Evolutionary conservation across 495 filamentous ascomycete species (phyloP).

Genomic region (Letharia lupina): DNA sequence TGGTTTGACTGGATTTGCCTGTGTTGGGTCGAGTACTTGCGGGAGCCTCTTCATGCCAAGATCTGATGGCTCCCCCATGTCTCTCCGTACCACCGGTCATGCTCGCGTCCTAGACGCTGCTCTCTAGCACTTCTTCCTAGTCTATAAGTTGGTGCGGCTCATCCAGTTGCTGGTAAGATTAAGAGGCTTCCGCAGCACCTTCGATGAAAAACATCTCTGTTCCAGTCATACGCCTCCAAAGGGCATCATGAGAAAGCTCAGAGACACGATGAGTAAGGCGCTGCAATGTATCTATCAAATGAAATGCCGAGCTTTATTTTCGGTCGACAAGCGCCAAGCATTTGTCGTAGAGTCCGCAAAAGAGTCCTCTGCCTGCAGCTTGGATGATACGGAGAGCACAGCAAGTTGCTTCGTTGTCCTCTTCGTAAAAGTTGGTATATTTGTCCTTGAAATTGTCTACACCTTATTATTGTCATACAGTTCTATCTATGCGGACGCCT

Average conservation of each 20-base stretch:
- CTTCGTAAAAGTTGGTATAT: neutral
- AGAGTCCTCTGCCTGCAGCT: neutral
- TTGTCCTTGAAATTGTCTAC: neutral
- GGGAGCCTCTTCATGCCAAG: neutral
- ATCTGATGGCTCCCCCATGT: neutral
- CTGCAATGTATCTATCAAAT: neutral
- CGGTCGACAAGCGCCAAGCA: slow-evolving; percentile 3
- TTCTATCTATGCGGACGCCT: neutral
- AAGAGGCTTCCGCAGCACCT: neutral
- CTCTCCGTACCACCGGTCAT: neutral
- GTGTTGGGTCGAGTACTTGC: neutral
- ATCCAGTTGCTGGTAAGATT: neutral
- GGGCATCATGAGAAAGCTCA: neutral
- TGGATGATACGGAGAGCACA: neutral
- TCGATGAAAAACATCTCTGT: neutral
- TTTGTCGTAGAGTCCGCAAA: neutral
- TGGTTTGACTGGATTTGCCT: neutral
- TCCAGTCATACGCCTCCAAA: neutral
- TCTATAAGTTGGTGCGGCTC: neutral
- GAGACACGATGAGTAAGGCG: neutral
- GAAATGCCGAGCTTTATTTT: neutral
- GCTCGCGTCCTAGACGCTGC: neutral
- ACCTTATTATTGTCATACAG: slow-evolving; percentile 1
- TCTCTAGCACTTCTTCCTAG: neutral
- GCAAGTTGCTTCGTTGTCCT: neutral